Evolutionary conservation across 2,329 filamentous ascomycete genomes (phyloP), one percentile per base, ranked within the genome.

Genomic region (Coleophoma crateriformis): DNA sequence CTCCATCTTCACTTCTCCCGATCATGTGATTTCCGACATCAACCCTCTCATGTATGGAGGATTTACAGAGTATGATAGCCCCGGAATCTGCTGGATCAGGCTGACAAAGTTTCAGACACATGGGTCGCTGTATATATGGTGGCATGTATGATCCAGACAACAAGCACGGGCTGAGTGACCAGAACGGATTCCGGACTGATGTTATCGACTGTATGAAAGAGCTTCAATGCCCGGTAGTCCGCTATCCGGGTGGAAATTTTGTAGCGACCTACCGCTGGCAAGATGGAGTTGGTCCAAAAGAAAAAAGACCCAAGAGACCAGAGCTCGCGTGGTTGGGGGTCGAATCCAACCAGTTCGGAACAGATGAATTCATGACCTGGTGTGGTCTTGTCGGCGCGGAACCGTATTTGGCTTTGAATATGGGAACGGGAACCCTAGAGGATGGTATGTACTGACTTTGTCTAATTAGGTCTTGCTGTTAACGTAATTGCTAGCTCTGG

Each of bases 91-190:
- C 33, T 33, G 6, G 33, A 11, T 13, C 43, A 49, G 8, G 4
- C 13, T 33, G 11, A 17, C 19, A 35, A 56, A 42, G 15, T 35
- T 50, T 4, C 17, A 88, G 85, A 59, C 88, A 91, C 68, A 91
- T 91, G 87, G 88, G 87, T 60, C 81, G 88, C 54, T 91, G 88
- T 72, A 90, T 91, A 62, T 91, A 91, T 64, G 86, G 86, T 56
- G 88, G 88, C 56, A 84, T 91, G 63, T 90, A 90, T 67, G 87
- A 91, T 59, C 87, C 86, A 1, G 77, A 75, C 33, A 89, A 82
- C 65, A 69, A 79, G 3, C 73, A 89, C n/a, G 82, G 85, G 1
- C 80, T 81, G 11, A 77, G 81, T 34, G 85, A 90, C 57, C 74
- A 81, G 50, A 75, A 86, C 54, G 87, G 87, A 33, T 90, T 88